A percentile compares a stretch with the other conserved stretches of the same genome.
phyloP scores from a whole-genome alignment of 768 basidiomycete species.

The Kwoniella europaea region DNA sequence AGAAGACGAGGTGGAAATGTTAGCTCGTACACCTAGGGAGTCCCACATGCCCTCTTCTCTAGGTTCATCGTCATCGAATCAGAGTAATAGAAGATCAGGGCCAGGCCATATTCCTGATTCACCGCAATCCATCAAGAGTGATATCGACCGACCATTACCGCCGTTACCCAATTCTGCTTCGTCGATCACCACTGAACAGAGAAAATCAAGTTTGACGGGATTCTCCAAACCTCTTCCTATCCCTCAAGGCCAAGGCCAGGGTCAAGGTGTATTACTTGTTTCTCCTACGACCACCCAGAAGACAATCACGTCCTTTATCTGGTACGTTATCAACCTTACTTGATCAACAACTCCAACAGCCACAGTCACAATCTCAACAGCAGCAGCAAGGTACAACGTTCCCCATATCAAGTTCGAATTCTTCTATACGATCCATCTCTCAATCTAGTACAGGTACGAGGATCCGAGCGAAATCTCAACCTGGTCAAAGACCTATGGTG shows the following conservation, averaged over 20 bases:
- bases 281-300: slow-evolving; percentile 38
- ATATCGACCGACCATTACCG: slow-evolving; percentile 28
- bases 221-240: slow-evolving; percentile 14
- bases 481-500: slow-evolving; percentile 20
- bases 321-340: slow-evolving; percentile 12
- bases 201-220: slow-evolving; percentile 30
- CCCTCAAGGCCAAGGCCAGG: not conserved
- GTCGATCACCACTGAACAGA: slow-evolving; percentile 6
- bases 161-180: slow-evolving; percentile 31
- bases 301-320: slow-evolving; percentile 31
- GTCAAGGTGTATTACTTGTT: slow-evolving; percentile 26
- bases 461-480: slow-evolving; percentile 26
- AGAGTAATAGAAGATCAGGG: not conserved
- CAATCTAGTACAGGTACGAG: slow-evolving; percentile 24
- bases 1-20: slow-evolving; percentile 30
- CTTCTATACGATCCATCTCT: slow-evolving; percentile 17
- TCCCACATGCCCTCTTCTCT: slow-evolving; percentile 7
- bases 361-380: not conserved
- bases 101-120: slow-evolving; percentile 4
- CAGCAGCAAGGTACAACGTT: not conserved
- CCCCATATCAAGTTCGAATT: slow-evolving; percentile 13
- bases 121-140: slow-evolving; percentile 7
- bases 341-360: slow-evolving; percentile 12
- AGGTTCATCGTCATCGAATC: slow-evolving; percentile 1
- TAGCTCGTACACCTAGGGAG: slow-evolving; percentile 27